Evolutionary conservation across 1,139 yeast genomes (phyloP).

Genomic region (Arxiozyma telluris): DNA sequence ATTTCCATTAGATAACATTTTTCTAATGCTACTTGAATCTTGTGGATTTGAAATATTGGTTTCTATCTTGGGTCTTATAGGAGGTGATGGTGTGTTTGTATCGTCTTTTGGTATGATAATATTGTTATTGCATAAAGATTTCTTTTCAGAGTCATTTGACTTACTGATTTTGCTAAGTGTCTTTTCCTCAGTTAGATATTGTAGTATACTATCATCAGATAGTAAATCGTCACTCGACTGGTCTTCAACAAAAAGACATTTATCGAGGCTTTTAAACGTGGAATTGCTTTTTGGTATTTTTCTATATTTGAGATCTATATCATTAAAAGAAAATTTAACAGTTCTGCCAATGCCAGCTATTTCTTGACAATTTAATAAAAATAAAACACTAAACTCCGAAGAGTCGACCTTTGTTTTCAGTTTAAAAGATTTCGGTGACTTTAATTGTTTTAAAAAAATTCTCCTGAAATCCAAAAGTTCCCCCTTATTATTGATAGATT

Average conservation of each 20-base stretch:
- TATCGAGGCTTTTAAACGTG: neutral
- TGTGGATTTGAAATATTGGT: neutral
- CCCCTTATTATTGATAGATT: slow-evolving; percentile 28
- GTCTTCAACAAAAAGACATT: slow-evolving; percentile 1
- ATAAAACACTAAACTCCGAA: slow-evolving; percentile 20
- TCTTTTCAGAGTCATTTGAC: neutral
- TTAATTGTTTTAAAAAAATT: slow-evolving; percentile 29
- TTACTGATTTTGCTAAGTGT: neutral
- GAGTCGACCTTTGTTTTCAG: slow-evolving; percentile 19
- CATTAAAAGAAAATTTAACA: slow-evolving; percentile 1
- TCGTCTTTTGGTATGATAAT: neutral
- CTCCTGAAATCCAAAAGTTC: slow-evolving; percentile 36
- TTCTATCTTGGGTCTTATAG: neutral
- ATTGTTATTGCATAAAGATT: neutral
- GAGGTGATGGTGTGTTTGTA: neutral
- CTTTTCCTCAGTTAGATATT: slow-evolving; percentile 1
- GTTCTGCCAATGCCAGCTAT: slow-evolving; percentile 32
- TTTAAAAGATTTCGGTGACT: slow-evolving; percentile 25
- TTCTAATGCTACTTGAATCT: slow-evolving; percentile 3
- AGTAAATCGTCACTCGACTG: slow-evolving; percentile 3
- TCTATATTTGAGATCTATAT: slow-evolving; percentile 5
- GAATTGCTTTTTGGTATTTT: neutral
- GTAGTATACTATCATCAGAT: slow-evolving; percentile 20
- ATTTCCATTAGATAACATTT: slow-evolving; percentile 25
- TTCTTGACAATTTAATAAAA: slow-evolving; percentile 33